Base-by-base conservation (phyloP, 805 yeast species). In the Hanseniaspora thailandica region DNA sequence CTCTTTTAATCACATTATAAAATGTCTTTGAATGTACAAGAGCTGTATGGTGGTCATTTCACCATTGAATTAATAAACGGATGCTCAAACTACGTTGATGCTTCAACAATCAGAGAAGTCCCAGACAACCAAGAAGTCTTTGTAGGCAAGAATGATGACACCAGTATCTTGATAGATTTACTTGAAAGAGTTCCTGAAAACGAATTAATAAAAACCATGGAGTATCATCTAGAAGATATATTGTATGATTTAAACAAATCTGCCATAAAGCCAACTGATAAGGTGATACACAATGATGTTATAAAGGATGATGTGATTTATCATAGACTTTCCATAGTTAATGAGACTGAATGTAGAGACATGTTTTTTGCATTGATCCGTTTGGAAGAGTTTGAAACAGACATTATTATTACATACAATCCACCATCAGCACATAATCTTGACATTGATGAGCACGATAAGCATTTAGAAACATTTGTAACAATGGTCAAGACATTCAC, bases 111-210 rank as follows among this genome's bases (percentile, higher is more conserved):
- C 47, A 71, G 98, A 54, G 86, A 86, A 56, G 78, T 93, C 3
- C 97, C 98, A 0, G 97, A 93, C 62, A 81, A 88, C 1, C 97
- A 93, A 64, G 98, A 90, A 65, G 96, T 90, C 25, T 93, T 76
- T 65, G 78, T 89, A 3, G 74, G 74, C 48, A 61, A 66, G 13
- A 59, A 70, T 6, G 64, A 66, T 7, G 71, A 80, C 51, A 79
- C 75, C 58, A 76, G 84, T 17, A 63, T 83, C 9, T 79, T 84
- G n/a, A 62, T 84, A 19, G 93, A 84, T 57, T 63, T 84, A 15
- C 64, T 84, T 57, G 86, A 84, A 58, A 60, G 67, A 25, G 77
- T 78, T 0, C 70, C 67, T 0, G 69, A 66, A 1, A 60, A 57
- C 0, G 69, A 68, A 20, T 72, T 71, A 17, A 56, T 55, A 0